A percentile compares a stretch with the other conserved stretches of the same genome.
These are phyloP conservation scores for Taiozyma sp. DNA, from an alignment of 1,139 yeast species.

Conservation along the genomic window DNA sequence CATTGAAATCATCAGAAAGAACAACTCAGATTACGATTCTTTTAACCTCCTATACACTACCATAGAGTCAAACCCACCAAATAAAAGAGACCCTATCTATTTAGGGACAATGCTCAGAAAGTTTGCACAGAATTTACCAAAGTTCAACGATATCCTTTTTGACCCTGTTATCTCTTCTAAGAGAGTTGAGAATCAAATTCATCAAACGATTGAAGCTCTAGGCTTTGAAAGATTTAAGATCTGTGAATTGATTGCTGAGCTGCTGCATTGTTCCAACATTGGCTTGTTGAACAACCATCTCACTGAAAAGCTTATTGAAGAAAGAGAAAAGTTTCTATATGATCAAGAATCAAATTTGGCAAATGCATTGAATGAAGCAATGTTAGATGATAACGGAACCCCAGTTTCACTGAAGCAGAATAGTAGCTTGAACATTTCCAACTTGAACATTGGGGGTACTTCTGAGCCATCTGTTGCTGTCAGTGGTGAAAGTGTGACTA, in stretches of 20 bases:
- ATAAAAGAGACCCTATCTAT: slow-evolving; percentile 76
- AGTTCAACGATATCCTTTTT: slow-evolving; percentile 47
- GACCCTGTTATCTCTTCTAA: slow-evolving; percentile 18
- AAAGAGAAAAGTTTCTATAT: slow-evolving; percentile 64
- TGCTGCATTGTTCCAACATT: slow-evolving; percentile 95
- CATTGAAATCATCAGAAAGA: slow-evolving; percentile 90
- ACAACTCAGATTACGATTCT: slow-evolving; percentile 91
- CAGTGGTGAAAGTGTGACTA: slow-evolving; percentile 19
- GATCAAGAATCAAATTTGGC: slow-evolving; percentile 21
- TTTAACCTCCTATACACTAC: slow-evolving; percentile 82
- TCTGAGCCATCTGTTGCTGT: slow-evolving; percentile 25
- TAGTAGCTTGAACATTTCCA: slow-evolving; percentile 16
- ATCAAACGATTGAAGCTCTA: slow-evolving; percentile 64
- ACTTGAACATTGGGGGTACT: slow-evolving; percentile 22
- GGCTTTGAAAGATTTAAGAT: slow-evolving; percentile 96
- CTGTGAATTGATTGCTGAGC: slow-evolving; percentile 92
- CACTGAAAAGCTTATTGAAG: slow-evolving; percentile 72
- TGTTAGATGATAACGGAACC: slow-evolving; percentile 6
- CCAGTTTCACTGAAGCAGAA: background rate
- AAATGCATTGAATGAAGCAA: slow-evolving; percentile 21
- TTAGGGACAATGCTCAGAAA: slow-evolving; percentile 30
- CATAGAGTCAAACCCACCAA: slow-evolving; percentile 81
- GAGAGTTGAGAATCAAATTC: slow-evolving; percentile 26
- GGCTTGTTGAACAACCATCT: slow-evolving; percentile 79
- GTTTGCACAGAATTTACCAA: slow-evolving; percentile 26